These are phyloP conservation scores for Cynara cardunculus DNA, from an alignment of 129 eudicot genomes.

Conservation along the genomic window DNA sequence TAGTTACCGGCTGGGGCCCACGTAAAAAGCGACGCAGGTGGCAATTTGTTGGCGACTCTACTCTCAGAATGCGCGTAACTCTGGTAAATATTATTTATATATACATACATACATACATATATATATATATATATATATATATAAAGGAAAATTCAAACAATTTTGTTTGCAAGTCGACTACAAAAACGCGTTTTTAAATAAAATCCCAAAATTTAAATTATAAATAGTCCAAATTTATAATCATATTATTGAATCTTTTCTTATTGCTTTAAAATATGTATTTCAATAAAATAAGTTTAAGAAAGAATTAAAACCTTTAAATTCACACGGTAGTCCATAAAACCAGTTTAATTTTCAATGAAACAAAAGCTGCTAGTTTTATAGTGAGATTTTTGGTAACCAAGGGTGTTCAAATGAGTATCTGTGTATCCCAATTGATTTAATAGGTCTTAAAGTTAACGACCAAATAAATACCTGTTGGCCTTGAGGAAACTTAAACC, in stretches of 20 bases:
- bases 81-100: no score
- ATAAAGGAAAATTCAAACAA: not conserved
- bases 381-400: not conserved
- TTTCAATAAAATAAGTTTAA: no score
- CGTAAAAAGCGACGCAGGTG: slow-evolving; percentile 11
- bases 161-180: not conserved
- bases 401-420: not conserved
- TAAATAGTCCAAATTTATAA: not conserved
- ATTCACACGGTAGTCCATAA: no score
- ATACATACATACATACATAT: no score
- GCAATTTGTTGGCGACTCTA: slow-evolving; percentile 26
- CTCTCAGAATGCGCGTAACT: slow-evolving; percentile 19
- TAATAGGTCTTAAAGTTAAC: no score
- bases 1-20: not conserved
- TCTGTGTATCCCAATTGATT: not conserved
- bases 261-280: no score
- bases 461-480: no score
- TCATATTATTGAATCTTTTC: not conserved
- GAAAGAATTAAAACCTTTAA: no score
- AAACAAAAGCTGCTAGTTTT: not conserved
- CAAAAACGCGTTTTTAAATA: slow-evolving; percentile 19
- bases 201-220: not conserved
- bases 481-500: no score
- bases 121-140: no score
- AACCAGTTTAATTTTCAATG: not conserved